A percentile compares a stretch with the other conserved stretches of the same genome.
Evolutionary conservation across 1,139 yeast genomes (phyloP).

Genomic region (Scheffersomyces quercinus): DNA sequence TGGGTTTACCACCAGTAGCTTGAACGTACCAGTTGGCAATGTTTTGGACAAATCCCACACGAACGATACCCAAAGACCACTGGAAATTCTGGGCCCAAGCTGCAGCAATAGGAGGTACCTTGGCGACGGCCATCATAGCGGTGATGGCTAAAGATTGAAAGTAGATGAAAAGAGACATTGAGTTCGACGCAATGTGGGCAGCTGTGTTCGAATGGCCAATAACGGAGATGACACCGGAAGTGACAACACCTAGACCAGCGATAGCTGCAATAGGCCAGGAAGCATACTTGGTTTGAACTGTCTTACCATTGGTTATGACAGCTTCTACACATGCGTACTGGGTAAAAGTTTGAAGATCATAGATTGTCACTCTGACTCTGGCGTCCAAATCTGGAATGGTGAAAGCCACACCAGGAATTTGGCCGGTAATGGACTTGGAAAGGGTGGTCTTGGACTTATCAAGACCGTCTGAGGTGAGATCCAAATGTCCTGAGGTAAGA

Average conservation of each 20-base stretch:
- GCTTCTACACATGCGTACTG: conserved; percentile 94
- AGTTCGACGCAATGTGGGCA: conserved; percentile 94
- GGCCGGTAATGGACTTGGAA: conserved; percentile 38
- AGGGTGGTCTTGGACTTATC: conserved; percentile 34
- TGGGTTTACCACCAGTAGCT: conserved; percentile 89
- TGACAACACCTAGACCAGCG: conserved; percentile 81
- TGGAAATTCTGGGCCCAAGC: conserved; percentile 98
- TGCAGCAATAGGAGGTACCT: conserved; percentile 95
- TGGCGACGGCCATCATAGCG: conserved; percentile 93
- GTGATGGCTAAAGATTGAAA: conserved; percentile 93
- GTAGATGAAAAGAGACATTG: conserved; percentile 87
- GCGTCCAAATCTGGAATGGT: conserved; percentile 96
- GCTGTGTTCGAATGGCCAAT: conserved; percentile 92
- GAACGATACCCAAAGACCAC: conserved; percentile 94
- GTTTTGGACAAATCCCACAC: conserved; percentile 75
- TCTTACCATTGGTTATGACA: conserved; percentile 78
- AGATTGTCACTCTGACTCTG: conserved; percentile 72
- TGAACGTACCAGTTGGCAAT: conserved; percentile 94
- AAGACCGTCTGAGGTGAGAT: conserved; percentile 48
- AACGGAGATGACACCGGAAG: conserved; percentile 84
- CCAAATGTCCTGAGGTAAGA: conserved; percentile 82
- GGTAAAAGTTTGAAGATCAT: conserved; percentile 42
- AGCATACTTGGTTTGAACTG: conserved; percentile 93
- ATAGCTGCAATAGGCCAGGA: conserved; percentile 97
- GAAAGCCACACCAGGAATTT: conserved; percentile 81